These are phyloP conservation scores for Paratinospora sagittata DNA, from an alignment of 164 flowering plant genomes.

Conservation along the genomic window DNA sequence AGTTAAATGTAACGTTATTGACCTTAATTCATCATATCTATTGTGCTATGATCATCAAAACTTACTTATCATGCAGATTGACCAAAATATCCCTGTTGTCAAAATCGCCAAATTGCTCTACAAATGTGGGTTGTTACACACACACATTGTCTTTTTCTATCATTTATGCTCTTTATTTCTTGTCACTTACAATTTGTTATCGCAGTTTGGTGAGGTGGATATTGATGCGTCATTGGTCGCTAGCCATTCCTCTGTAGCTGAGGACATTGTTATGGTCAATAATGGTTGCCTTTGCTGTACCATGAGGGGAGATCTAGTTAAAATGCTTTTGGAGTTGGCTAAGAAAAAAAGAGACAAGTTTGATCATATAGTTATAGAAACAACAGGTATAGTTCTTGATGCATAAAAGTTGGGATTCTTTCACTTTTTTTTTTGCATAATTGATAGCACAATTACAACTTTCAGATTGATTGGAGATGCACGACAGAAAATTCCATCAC, in stretches of 20 bases:
- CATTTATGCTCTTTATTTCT: background rate
- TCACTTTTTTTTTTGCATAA: background rate
- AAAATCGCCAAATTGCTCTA: background rate
- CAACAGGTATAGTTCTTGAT: slow-evolving; percentile 55
- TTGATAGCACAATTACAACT: background rate
- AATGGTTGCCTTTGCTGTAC: slow-evolving; percentile 98
- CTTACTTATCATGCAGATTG: too few relatives aligned
- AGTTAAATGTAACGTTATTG: too few relatives aligned
- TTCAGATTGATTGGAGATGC: background rate
- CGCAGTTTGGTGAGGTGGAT: slow-evolving; percentile 97
- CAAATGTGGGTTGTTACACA: background rate
- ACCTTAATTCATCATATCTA: too few relatives aligned
- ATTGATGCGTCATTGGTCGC: slow-evolving; percentile 96
- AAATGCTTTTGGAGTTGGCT: slow-evolving; percentile 77
- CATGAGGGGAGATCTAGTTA: slow-evolving; percentile 88
- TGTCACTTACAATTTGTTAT: background rate
- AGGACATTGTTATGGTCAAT: slow-evolving; percentile 87
- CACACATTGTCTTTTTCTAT: background rate
- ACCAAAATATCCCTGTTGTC: too few relatives aligned
- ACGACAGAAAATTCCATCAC: background rate
- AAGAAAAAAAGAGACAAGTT: slow-evolving; percentile 66
- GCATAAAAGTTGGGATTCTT: background rate
- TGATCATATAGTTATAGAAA: slow-evolving; percentile 96
- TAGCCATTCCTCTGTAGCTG: slow-evolving; percentile 59
- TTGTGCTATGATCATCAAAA: too few relatives aligned